A percentile compares a stretch with the other conserved stretches of the same genome.
Evolutionary conservation across 805 yeast species (phyloP).

Genomic region (Hanseniaspora vineae): DNA sequence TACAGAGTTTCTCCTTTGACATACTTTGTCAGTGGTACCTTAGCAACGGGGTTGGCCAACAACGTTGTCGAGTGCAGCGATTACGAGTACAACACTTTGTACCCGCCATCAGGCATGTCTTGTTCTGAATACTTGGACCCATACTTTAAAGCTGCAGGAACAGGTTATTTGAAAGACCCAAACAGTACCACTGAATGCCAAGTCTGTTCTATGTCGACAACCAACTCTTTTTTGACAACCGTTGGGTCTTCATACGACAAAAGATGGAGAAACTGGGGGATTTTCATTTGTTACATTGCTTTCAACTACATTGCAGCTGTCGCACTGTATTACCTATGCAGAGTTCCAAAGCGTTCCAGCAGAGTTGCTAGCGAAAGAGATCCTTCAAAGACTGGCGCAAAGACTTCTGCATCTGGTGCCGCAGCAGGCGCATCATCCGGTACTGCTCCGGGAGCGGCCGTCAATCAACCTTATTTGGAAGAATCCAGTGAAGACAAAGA

Average conservation of each 20-base stretch:
- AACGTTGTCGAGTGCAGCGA: conserved; percentile 33
- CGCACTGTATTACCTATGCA: conserved; percentile 46
- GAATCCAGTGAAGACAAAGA: no score
- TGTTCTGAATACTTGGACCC: conserved; percentile 42
- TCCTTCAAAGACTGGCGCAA: not conserved
- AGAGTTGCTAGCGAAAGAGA: conserved; percentile 5
- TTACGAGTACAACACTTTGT: conserved; percentile 34
- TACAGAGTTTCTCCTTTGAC: conserved; percentile 62
- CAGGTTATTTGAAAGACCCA: conserved; percentile 38
- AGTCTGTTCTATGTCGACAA: conserved; percentile 41
- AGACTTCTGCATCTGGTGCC: not conserved
- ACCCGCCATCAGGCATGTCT: conserved; percentile 41
- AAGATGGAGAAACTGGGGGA: conserved; percentile 52
- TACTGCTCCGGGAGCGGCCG: no score
- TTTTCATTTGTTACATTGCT: conserved; percentile 37
- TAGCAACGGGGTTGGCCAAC: conserved; percentile 44
- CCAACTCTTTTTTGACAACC: conserved; percentile 43
- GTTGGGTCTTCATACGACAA: conserved; percentile 26
- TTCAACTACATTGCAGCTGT: conserved; percentile 30
- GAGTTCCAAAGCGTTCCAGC: conserved; percentile 50
- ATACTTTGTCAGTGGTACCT: conserved; percentile 44
- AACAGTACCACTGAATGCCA: conserved; percentile 38
- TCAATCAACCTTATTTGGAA: no score
- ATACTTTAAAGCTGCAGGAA: conserved; percentile 22
- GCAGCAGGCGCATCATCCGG: no score